A percentile compares a stretch with the other conserved stretches of the same genome.
Conservation (phyloP, 2,329 filamentous ascomycete genomes). For the Blastomyces parvus region DNA sequence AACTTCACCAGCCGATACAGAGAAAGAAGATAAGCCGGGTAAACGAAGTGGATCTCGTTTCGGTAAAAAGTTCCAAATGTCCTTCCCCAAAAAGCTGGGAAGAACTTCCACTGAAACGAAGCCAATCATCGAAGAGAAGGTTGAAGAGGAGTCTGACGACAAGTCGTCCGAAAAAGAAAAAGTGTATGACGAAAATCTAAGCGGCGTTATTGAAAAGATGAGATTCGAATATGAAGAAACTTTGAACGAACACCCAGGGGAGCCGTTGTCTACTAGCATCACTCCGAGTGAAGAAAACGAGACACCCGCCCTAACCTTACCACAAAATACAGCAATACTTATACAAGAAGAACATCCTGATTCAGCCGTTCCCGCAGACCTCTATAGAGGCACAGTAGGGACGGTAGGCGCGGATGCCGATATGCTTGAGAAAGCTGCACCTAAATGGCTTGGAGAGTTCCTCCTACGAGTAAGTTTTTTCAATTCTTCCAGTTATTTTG, state of each 20-base stretch:
- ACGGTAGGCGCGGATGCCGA: constrained; percentile 68
- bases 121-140: constrained; percentile 65
- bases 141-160: constrained; percentile 45
- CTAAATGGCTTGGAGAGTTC: constrained; percentile 86
- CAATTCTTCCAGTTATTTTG: background rate
- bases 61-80: constrained; percentile 74
- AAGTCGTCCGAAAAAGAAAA: constrained; percentile 44
- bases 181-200: constrained; percentile 38
- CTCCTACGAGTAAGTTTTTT: constrained; percentile 52
- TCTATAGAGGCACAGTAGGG: constrained; percentile 82
- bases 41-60: constrained; percentile 54
- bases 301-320: constrained; percentile 37
- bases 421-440: constrained; percentile 72
- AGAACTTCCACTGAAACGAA: constrained; percentile 59
- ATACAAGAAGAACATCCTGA: constrained; percentile 58
- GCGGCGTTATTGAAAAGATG: constrained; percentile 38
- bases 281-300: constrained; percentile 37
- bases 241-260: constrained; percentile 29
- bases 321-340: constrained; percentile 47
- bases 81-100: constrained; percentile 67
- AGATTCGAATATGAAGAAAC: constrained; percentile 39
- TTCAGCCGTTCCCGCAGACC: constrained; percentile 61
- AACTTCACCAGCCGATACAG: constrained; percentile 21
- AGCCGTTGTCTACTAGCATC: constrained; percentile 32
- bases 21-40: constrained; percentile 53